phyloP scores from a whole-genome alignment of 148 eudicot genomes.

The Agrostemma githago region DNA sequence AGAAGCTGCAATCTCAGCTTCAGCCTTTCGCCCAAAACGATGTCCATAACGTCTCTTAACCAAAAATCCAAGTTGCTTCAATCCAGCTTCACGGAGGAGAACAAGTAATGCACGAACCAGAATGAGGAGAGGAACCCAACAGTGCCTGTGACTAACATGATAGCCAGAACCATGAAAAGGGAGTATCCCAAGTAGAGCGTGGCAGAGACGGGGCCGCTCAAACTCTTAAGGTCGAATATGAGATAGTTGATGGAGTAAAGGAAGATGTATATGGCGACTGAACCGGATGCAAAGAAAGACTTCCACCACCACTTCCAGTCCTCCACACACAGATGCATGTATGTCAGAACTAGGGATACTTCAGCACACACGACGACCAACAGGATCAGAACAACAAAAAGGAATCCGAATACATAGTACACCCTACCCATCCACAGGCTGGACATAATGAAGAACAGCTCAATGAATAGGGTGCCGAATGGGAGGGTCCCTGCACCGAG shows the following conservation, averaged over 20 bases:
- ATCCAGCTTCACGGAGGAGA: conserved; percentile 80
- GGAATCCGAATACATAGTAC: conserved; percentile 80
- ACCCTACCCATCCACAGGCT: conserved; percentile 87
- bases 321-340: conserved; percentile 85
- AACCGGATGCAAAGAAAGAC: conserved; percentile 82
- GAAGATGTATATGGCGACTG: conserved; percentile 80
- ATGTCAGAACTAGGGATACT: conserved; percentile 69
- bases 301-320: conserved; percentile 95
- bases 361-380: conserved; percentile 78
- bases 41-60: not conserved
- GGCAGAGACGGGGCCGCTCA: conserved; percentile 82
- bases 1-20: conserved; percentile 10
- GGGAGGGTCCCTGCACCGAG: conserved; percentile 87
- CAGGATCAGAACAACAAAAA: conserved; percentile 59
- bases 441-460: conserved; percentile 86
- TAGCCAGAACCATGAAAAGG: conserved; percentile 67
- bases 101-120: conserved; percentile 82
- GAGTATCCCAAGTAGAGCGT: conserved; percentile 78
- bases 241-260: conserved; percentile 71
- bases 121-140: conserved; percentile 74
- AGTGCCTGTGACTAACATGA: conserved; percentile 74
- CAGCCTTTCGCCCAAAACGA: conserved; percentile 1
- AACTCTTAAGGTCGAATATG: conserved; percentile 68
- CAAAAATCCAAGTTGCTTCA: conserved; percentile 27
- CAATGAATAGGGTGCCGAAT: conserved; percentile 78